These are phyloP conservation scores for Rhizopus arrhizus DNA, from an alignment of 371 early-diverging fungal genomes.

Conservation along the genomic window DNA sequence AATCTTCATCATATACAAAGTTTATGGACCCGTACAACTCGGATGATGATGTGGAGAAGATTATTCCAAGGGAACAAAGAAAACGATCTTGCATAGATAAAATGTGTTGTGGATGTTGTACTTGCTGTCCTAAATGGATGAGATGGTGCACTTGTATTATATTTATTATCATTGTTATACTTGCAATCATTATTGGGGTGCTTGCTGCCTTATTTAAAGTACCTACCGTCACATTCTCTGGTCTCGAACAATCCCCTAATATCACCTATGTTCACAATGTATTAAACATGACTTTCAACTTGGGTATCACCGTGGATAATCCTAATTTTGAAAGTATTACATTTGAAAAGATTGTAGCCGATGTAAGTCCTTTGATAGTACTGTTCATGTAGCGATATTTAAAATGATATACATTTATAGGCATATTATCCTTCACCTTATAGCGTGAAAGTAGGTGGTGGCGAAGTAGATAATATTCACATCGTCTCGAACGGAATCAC, in stretches of 20 bases:
- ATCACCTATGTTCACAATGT: conserved; percentile 8
- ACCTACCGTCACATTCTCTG: conserved; percentile 40
- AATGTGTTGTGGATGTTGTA: conserved; percentile 53
- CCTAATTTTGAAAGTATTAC: conserved; percentile 58
- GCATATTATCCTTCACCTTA: conserved; percentile 60
- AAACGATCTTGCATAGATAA: conserved; percentile 47
- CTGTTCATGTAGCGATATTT: not conserved
- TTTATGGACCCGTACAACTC: conserved; percentile 28
- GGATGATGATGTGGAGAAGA: conserved; percentile 32
- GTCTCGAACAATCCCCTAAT: conserved; percentile 34
- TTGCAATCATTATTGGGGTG: conserved; percentile 48
- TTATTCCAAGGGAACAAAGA: conserved; percentile 23
- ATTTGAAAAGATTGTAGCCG: conserved; percentile 55
- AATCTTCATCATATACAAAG: conserved; percentile 21
- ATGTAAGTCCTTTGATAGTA: conserved; percentile 39
- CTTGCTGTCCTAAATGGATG: conserved; percentile 52
- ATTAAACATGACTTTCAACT: conserved; percentile 33
- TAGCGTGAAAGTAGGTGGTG: conserved; percentile 52
- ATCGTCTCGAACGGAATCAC: conserved; percentile 45
- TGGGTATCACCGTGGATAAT: conserved; percentile 55
- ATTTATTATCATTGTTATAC: conserved; percentile 37
- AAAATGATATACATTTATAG: conserved; percentile 28
- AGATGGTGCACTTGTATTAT: conserved; percentile 47
- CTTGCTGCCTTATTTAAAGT: conserved; percentile 48
- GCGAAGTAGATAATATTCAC: conserved; percentile 41